These are phyloP conservation scores for Termitomyces sp. DNA, from an alignment of 768 basidiomycete genomes.

Conservation along the genomic window DNA sequence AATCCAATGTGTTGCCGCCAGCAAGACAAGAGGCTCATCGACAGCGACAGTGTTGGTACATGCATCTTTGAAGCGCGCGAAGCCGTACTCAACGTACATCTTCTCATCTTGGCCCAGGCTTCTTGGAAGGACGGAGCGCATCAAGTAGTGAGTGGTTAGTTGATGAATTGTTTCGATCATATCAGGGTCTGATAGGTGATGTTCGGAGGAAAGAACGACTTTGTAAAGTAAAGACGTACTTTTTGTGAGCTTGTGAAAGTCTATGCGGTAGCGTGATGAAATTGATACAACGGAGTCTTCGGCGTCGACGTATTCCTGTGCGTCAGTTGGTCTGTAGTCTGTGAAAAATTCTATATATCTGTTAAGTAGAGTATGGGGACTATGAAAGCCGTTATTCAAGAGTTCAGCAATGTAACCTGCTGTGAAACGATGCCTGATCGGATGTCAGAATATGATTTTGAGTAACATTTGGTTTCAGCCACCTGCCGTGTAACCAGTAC, in stretches of 20 bases:
- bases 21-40: constrained; percentile 39
- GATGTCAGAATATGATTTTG: neutral
- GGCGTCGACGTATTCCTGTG: constrained; percentile 19
- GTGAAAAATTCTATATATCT: constrained; percentile 36
- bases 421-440: constrained; percentile 37
- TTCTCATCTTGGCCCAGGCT: constrained; percentile 34
- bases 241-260: constrained; percentile 36
- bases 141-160: constrained; percentile 32
- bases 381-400: constrained; percentile 28
- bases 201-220: neutral
- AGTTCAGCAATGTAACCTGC: constrained; percentile 37
- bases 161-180: constrained; percentile 33
- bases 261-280: constrained; percentile 30
- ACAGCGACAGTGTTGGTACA: constrained; percentile 30
- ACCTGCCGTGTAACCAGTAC: constrained; percentile 45
- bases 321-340: constrained; percentile 33
- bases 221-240: constrained; percentile 19
- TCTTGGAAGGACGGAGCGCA: constrained; percentile 31
- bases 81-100: constrained; percentile 37
- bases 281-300: constrained; percentile 25
- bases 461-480: neutral
- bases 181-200: constrained; percentile 22
- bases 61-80: constrained; percentile 36
- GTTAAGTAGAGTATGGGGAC: constrained; percentile 34
- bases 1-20: constrained; percentile 37